Conservation (phyloP, 306 rosid species). For the Echinosophora koreensis region DNA sequence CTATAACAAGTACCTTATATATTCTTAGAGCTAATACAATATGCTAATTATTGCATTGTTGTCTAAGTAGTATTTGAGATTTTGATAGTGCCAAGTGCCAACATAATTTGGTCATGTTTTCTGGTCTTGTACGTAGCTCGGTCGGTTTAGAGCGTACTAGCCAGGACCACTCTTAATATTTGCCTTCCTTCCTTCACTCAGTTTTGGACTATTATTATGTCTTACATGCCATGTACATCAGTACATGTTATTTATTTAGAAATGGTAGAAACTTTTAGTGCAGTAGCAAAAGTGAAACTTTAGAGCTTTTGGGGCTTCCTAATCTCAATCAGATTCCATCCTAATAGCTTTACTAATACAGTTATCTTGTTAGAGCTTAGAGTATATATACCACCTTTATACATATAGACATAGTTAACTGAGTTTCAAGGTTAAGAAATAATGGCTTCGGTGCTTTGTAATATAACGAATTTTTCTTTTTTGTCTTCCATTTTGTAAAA, state of each 20-base stretch:
- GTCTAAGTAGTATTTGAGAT: neutral
- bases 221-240: neutral
- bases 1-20: neutral
- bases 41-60: neutral
- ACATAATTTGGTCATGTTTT: neutral
- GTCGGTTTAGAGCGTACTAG: neutral
- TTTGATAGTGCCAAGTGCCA: slow-evolving; percentile 5
- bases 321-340: neutral
- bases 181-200: neutral
- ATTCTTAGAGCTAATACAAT: neutral
- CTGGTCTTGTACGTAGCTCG: neutral
- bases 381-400: no score
- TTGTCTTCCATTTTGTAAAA: no score
- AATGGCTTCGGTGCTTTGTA: no score
- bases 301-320: neutral
- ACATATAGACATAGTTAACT: no score
- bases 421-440: no score
- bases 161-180: neutral
- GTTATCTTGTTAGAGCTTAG: no score
- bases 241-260: neutral
- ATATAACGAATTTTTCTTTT: no score
- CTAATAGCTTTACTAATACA: no score
- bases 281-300: slow-evolving; percentile 4
- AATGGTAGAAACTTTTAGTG: neutral
- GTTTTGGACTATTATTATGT: slow-evolving; percentile 34